Conservation (phyloP, 2,329 filamentous ascomycete genomes). For the Herpotrichia juniperi region DNA sequence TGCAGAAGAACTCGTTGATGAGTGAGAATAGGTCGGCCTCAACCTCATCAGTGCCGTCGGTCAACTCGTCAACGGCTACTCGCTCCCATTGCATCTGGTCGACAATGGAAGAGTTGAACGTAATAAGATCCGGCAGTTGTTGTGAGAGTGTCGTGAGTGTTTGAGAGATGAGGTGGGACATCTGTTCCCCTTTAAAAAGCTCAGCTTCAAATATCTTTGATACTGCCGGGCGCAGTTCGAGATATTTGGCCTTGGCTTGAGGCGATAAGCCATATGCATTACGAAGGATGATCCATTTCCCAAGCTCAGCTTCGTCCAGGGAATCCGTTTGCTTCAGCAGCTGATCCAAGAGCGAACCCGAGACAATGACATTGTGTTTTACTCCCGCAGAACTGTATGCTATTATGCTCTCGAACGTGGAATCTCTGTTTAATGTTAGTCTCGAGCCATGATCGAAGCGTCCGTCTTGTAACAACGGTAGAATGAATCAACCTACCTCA, state of each 20-base stretch:
- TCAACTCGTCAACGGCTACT: constrained; percentile 52
- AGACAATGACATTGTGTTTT: constrained; percentile 58
- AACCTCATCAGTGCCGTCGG: constrained; percentile 52
- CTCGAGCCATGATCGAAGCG: background rate
- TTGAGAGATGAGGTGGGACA: constrained; percentile 46
- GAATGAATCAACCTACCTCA: constrained; percentile 52
- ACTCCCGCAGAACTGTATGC: constrained; percentile 57
- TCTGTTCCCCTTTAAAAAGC: constrained; percentile 55
- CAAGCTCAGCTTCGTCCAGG: constrained; percentile 27
- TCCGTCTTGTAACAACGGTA: too few species aligned
- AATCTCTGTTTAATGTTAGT: constrained; percentile 33
- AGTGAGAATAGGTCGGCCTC: constrained; percentile 55
- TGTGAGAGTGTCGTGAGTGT: constrained; percentile 38
- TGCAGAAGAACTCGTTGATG: constrained; percentile 63
- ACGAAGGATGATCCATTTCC: constrained; percentile 26
- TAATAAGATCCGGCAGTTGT: constrained; percentile 62
- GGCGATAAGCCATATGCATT: constrained; percentile 39
- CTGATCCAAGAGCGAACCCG: constrained; percentile 52
- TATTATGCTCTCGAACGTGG: constrained; percentile 51
- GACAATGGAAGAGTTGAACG: constrained; percentile 63
- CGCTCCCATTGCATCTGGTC: constrained; percentile 70
- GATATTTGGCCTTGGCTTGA: constrained; percentile 22
- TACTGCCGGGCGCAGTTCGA: constrained; percentile 36
- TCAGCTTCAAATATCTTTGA: constrained; percentile 43
- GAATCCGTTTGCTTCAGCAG: constrained; percentile 23